A percentile compares a stretch with the other conserved stretches of the same genome.
These are phyloP conservation scores for Candida michaelii DNA, from an alignment of 805 yeast genomes.

Conservation along the genomic window DNA sequence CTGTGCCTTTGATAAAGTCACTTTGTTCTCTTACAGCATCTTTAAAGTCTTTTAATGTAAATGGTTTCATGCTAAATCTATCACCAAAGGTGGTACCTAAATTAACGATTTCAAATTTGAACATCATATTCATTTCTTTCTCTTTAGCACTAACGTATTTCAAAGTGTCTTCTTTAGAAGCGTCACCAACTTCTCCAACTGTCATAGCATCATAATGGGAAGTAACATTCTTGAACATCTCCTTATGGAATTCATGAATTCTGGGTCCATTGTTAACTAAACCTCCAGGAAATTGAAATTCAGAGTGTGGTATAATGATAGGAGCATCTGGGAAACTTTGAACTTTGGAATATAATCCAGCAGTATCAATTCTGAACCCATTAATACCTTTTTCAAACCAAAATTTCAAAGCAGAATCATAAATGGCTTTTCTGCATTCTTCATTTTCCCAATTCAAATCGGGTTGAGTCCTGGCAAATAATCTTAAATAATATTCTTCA, in stretches of 20 bases:
- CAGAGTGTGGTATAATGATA: constrained; percentile 37
- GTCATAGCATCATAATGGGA: constrained; percentile 52
- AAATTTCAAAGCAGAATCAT: constrained; percentile 47
- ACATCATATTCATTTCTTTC: constrained; percentile 38
- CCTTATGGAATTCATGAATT: constrained; percentile 58
- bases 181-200: constrained; percentile 55
- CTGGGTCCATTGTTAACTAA: constrained; percentile 49
- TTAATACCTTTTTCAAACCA: constrained; percentile 59
- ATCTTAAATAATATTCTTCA: constrained; percentile 53
- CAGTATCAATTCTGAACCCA: constrained; percentile 60
- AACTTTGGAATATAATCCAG: constrained; percentile 52
- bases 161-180: constrained; percentile 41
- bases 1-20: constrained; percentile 45
- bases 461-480: constrained; percentile 56
- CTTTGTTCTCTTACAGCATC: constrained; percentile 34
- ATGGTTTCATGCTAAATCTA: constrained; percentile 30
- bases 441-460: constrained; percentile 63
- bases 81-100: constrained; percentile 42
- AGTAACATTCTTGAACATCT: constrained; percentile 44
- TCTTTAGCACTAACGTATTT: constrained; percentile 42
- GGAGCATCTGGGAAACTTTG: constrained; percentile 50
- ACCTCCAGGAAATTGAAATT: constrained; percentile 39
- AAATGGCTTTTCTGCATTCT: constrained; percentile 37
- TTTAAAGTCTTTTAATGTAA: constrained; percentile 40
- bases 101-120: constrained; percentile 31